phyloP scores from a whole-genome alignment of 2,329 filamentous ascomycete genomes.

The Pseudocercospora musae region DNA sequence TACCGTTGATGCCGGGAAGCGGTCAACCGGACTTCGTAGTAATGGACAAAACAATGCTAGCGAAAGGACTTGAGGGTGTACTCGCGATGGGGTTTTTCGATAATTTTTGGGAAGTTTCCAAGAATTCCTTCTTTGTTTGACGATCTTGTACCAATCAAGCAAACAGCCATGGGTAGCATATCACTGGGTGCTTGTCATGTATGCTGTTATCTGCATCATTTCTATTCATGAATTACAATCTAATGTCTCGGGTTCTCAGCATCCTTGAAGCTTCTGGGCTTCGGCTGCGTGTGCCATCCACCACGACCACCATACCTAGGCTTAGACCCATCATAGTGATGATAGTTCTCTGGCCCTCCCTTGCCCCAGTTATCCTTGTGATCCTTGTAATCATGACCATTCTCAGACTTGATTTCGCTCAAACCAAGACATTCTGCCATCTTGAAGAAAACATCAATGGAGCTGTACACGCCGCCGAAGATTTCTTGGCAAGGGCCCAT shows the following conservation, averaged over 20 bases:
- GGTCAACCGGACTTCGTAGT: slow-evolving; percentile 59
- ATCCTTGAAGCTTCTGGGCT: slow-evolving; percentile 15
- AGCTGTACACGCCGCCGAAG: slow-evolving; percentile 69
- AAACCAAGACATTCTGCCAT: slow-evolving; percentile 67
- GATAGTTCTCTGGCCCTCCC: slow-evolving; percentile 13
- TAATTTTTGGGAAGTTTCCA: slow-evolving; percentile 50
- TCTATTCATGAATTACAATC: not conserved
- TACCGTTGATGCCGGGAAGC: slow-evolving; percentile 55
- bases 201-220: not conserved
- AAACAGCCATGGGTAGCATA: not conserved
- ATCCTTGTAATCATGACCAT: slow-evolving; percentile 11
- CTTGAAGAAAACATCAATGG: slow-evolving; percentile 71
- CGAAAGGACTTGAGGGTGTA: slow-evolving; percentile 52
- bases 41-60: slow-evolving; percentile 45
- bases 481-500: slow-evolving; percentile 74
- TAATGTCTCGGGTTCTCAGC: not conserved
- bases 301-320: slow-evolving; percentile 22
- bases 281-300: slow-evolving; percentile 14
- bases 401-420: slow-evolving; percentile 13
- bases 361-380: slow-evolving; percentile 23
- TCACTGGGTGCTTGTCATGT: not conserved
- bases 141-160: slow-evolving; percentile 7
- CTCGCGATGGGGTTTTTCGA: slow-evolving; percentile 57
- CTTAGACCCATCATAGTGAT: slow-evolving; percentile 19
- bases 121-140: slow-evolving; percentile 43